These are phyloP conservation scores for Yamadazyma atmosphaerica DNA, from an alignment of 1,139 yeast genomes.

Conservation along the genomic window DNA sequence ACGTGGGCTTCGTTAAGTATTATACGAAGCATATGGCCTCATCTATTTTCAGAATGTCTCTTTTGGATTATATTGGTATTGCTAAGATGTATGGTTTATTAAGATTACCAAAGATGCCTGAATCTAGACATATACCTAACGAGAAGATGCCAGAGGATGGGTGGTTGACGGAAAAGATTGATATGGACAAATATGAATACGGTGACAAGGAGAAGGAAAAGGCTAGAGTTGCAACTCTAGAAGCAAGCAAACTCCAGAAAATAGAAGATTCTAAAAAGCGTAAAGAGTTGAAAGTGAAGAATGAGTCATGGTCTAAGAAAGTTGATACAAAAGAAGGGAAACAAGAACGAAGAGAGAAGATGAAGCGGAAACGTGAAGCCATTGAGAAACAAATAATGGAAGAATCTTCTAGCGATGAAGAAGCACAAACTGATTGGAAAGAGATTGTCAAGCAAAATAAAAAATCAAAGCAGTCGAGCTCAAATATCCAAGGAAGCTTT, in stretches of 20 bases:
- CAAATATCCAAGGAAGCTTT: constrained; percentile 58
- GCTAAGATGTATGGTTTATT: constrained; percentile 80
- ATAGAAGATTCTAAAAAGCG: constrained; percentile 50
- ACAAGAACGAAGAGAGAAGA: constrained; percentile 60
- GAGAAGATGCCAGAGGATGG: constrained; percentile 61
- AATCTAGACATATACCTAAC: constrained; percentile 54
- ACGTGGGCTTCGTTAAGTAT: constrained; percentile 79
- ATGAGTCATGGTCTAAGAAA: constrained; percentile 81
- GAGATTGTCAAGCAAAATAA: constrained; percentile 69
- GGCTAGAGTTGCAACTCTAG: constrained; percentile 58
- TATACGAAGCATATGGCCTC: constrained; percentile 90
- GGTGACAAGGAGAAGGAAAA: constrained; percentile 65
- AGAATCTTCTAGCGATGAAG: constrained; percentile 45
- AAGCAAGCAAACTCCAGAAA: constrained; percentile 43
- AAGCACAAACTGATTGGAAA: constrained; percentile 80
- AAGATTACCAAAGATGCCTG: constrained; percentile 95
- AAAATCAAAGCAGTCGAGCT: constrained; percentile 42
- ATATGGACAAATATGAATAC: constrained; percentile 68
- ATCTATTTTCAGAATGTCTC: constrained; percentile 77
- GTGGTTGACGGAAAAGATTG: constrained; percentile 63
- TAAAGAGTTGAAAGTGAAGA: constrained; percentile 50
- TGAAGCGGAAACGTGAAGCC: constrained; percentile 63
- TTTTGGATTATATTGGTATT: constrained; percentile 68
- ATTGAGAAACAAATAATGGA: constrained; percentile 56
- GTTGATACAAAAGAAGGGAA: constrained; percentile 62